Percentiles rank a stretch among this genome's conserved stretches.
These are phyloP conservation scores for Drechslerella coelobrocha DNA, from an alignment of 2,329 filamentous ascomycete species.

Conservation along the genomic window DNA sequence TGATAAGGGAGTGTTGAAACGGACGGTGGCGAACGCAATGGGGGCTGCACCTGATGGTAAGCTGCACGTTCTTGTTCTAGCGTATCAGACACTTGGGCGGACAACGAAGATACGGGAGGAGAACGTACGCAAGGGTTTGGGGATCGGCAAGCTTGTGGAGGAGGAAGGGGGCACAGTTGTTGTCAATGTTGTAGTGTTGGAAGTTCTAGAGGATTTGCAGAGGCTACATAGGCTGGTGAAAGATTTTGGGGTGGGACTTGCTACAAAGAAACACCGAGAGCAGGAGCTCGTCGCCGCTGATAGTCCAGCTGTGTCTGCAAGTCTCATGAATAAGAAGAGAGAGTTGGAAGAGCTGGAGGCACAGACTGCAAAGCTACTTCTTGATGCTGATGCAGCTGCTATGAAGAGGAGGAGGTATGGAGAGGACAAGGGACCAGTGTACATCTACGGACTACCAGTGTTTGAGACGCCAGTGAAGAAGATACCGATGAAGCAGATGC, in stretches of 20 bases:
- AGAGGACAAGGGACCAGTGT: constrained; percentile 19
- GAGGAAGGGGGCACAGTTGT: constrained; percentile 28
- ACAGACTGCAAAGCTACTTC: constrained; percentile 23
- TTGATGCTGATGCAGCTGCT: constrained; percentile 19
- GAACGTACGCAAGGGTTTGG: constrained; percentile 21
- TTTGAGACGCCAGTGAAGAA: constrained; percentile 27
- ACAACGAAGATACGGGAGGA: constrained; percentile 23
- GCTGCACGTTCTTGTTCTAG: constrained; percentile 31
- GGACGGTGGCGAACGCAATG: constrained; percentile 36
- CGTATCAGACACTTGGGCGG: constrained; percentile 17
- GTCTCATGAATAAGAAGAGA: constrained; percentile 12
- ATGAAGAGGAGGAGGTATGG: constrained; percentile 30
- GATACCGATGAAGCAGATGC: not conserved
- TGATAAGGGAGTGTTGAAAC: constrained; percentile 33
- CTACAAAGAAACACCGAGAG: constrained; percentile 7
- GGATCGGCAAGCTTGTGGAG: constrained; percentile 20
- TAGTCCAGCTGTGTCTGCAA: not conserved
- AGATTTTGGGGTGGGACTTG: constrained; percentile 23
- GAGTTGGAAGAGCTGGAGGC: constrained; percentile 32
- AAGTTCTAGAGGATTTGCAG: constrained; percentile 22
- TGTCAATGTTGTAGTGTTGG: constrained; percentile 20
- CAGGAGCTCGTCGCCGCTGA: not conserved
- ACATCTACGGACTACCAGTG: constrained; percentile 40
- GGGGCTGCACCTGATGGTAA: constrained; percentile 27
- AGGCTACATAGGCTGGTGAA: constrained; percentile 21